These are phyloP conservation scores for Penicillium olsonii DNA, from an alignment of 2,329 filamentous ascomycete species.

Conservation along the genomic window DNA sequence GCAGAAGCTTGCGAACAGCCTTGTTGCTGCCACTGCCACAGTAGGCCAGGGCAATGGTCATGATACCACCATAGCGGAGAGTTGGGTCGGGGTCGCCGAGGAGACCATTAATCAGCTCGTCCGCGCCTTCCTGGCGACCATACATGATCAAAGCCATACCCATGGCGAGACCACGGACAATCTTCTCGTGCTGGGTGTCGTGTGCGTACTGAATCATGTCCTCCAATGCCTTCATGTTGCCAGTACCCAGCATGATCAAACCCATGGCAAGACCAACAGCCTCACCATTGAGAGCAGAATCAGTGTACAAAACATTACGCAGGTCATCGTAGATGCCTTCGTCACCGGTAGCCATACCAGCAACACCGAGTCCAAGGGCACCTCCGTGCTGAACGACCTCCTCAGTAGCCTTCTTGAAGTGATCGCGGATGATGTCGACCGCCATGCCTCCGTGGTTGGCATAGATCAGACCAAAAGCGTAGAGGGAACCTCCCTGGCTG, in stretches of 20 bases:
- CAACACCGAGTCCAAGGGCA: conserved; percentile 90
- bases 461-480: conserved; percentile 93
- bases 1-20: conserved; percentile 90
- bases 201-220: conserved; percentile 98
- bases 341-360: conserved; percentile 94
- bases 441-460: conserved; percentile 96
- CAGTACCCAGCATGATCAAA: conserved; percentile 97
- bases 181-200: conserved; percentile 98
- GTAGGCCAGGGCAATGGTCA: conserved; percentile 97
- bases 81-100: conserved; percentile 92
- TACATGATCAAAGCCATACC: conserved; percentile 99
- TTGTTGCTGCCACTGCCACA: conserved; percentile 98
- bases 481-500: conserved; percentile 93
- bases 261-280: conserved; percentile 96
- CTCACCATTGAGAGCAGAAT: conserved; percentile 95
- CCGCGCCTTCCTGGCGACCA: conserved; percentile 88
- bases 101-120: conserved; percentile 90
- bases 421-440: conserved; percentile 49
- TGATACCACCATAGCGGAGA: conserved; percentile 92
- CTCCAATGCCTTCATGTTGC: conserved; percentile 87
- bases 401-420: conserved; percentile 52
- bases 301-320: conserved; percentile 82
- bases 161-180: conserved; percentile 89
- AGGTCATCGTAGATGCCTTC: conserved; percentile 89
- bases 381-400: conserved; percentile 97